phyloP scores from a whole-genome alignment of 2,329 filamentous ascomycete species.

The Fusarium floridanum region DNA sequence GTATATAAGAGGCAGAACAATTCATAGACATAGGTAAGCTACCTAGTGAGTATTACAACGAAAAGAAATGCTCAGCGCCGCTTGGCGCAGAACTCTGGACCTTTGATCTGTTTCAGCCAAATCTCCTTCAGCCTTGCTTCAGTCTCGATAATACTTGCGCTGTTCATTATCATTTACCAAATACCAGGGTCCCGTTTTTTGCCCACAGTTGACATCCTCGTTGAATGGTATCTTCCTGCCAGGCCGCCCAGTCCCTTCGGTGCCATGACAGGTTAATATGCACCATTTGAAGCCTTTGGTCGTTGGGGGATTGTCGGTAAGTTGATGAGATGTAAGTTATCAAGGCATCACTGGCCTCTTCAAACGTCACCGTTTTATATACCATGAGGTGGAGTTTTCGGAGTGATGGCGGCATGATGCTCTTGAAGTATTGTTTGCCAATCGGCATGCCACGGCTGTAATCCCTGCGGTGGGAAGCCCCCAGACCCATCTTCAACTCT shows the following conservation, averaged over 20 bases:
- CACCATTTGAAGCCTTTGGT: conserved; percentile 1
- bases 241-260: no score
- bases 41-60: not conserved
- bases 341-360: not conserved
- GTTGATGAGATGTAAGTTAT: conserved; percentile 6
- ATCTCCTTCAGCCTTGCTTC: not conserved
- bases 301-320: not conserved
- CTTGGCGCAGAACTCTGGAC: not conserved
- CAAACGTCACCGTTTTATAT: not conserved
- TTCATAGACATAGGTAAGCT: not conserved
- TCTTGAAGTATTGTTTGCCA: not conserved
- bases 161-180: not conserved
- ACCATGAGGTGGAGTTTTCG: not conserved
- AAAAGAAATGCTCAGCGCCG: not conserved
- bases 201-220: not conserved
- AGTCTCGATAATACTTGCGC: not conserved
- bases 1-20: not conserved
- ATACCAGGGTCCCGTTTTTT: not conserved
- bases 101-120: not conserved
- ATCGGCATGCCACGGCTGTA: not conserved
- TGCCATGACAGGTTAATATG: not conserved
- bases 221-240: not conserved
- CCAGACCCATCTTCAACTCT: not conserved
- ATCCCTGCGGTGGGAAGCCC: not conserved
- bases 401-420: not conserved